Evolutionary conservation across 2,329 filamentous ascomycete species (phyloP).

Genomic region (Pseudogymnoascus verrucosus): DNA sequence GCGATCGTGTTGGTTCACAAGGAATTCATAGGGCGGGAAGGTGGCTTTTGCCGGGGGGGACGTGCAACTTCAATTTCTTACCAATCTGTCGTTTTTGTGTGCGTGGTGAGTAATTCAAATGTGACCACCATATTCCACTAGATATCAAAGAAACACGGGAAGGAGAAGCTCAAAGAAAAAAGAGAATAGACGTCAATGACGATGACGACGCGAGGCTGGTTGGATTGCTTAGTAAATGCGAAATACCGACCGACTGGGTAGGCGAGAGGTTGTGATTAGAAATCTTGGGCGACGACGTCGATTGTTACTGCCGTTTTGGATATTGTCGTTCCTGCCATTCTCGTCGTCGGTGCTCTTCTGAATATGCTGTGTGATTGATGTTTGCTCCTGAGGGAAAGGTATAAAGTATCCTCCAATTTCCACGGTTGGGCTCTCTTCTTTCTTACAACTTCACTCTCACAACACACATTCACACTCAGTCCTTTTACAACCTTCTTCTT

Average conservation of each 20-base stretch:
- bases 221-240: neutral
- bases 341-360: neutral
- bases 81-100: neutral
- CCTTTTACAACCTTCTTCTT: neutral
- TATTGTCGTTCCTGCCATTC: neutral
- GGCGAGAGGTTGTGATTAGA: neutral
- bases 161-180: constrained; percentile 1
- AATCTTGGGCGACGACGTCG: neutral
- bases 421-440: neutral
- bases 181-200: neutral
- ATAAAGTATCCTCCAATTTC: neutral
- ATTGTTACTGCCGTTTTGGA: neutral
- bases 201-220: neutral
- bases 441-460: neutral
- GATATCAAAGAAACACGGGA: neutral
- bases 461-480: neutral
- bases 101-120: neutral
- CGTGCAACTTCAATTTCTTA: neutral
- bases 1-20: neutral
- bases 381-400: neutral
- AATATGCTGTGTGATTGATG: neutral
- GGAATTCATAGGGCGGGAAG: neutral
- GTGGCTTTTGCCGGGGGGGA: neutral
- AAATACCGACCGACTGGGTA: neutral
- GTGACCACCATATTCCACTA: neutral